Conservation (phyloP, 2,329 filamentous ascomycete species). For the Fusarium armeniacum region DNA sequence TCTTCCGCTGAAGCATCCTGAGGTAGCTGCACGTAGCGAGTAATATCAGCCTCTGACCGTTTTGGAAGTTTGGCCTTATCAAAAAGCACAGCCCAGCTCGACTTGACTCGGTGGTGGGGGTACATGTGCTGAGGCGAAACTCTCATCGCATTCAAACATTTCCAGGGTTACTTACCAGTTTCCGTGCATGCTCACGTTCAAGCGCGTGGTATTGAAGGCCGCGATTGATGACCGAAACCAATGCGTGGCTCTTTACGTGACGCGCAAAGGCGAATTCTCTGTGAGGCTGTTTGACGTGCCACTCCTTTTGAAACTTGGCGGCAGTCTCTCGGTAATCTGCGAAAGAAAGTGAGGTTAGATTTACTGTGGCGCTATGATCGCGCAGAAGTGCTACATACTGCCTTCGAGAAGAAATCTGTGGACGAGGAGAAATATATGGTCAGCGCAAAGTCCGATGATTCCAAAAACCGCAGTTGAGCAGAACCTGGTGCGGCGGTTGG, state of each 20-base stretch:
- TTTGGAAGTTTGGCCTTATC: slow-evolving; percentile 41
- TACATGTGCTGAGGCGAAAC: slow-evolving; percentile 28
- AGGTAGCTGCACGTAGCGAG: slow-evolving; percentile 61
- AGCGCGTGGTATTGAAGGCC: slow-evolving; percentile 72
- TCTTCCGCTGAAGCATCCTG: slow-evolving; percentile 63
- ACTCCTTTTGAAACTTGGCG: slow-evolving; percentile 77
- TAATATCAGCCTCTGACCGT: slow-evolving; percentile 45
- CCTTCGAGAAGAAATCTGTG: slow-evolving; percentile 72
- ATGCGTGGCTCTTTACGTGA: slow-evolving; percentile 74
- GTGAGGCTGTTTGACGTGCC: slow-evolving; percentile 73
- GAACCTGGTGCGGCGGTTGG: slow-evolving; percentile 29
- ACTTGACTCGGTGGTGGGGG: slow-evolving; percentile 23
- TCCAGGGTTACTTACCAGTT: slow-evolving; percentile 60
- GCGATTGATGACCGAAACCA: slow-evolving; percentile 74
- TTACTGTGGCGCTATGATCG: slow-evolving; percentile 33
- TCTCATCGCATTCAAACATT: slow-evolving; percentile 15
- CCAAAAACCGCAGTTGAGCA: slow-evolving; percentile 24
- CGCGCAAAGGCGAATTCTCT: slow-evolving; percentile 74
- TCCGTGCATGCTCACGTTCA: slow-evolving; percentile 67
- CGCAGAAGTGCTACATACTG: slow-evolving; percentile 64
- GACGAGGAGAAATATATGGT: slow-evolving; percentile 40
- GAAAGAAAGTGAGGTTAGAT: slow-evolving; percentile 47
- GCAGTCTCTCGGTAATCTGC: slow-evolving; percentile 77
- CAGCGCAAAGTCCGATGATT: slow-evolving; percentile 36
- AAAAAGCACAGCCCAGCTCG: slow-evolving; percentile 33